phyloP scores from a whole-genome alignment of 257 asterid species.

The Solanum lycopersicoides region DNA sequence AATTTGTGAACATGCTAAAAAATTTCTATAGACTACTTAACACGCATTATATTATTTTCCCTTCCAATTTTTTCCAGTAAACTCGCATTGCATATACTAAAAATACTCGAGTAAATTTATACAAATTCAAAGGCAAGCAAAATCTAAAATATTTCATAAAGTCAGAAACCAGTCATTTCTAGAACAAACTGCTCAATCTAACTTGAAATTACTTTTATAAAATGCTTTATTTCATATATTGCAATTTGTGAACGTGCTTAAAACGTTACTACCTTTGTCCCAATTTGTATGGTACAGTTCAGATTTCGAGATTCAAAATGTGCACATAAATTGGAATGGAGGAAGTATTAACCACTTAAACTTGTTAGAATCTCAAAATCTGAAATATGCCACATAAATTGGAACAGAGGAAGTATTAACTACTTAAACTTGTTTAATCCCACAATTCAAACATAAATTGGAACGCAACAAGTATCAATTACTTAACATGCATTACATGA shows the following conservation, averaged over 20 bases:
- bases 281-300: background rate
- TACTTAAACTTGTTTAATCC: too few species aligned
- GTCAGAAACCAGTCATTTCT: background rate
- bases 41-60: background rate
- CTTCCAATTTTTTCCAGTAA: background rate
- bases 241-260: background rate
- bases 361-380: too few species aligned
- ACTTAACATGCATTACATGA: background rate
- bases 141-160: background rate
- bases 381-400: background rate
- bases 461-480: background rate
- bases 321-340: background rate
- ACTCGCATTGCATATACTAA: background rate
- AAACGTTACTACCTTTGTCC: background rate
- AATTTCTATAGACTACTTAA: background rate
- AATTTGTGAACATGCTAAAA: background rate
- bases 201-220: background rate
- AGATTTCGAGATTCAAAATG: background rate
- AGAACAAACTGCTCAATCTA: background rate
- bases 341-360: background rate
- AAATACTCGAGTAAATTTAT: background rate
- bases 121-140: background rate
- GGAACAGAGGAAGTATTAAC: background rate
- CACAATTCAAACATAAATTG: background rate
- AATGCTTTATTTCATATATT: background rate